These are phyloP conservation scores for Plasmodium reichenowi DNA, from an alignment of 169 alveolate species.

Conservation along the genomic window DNA sequence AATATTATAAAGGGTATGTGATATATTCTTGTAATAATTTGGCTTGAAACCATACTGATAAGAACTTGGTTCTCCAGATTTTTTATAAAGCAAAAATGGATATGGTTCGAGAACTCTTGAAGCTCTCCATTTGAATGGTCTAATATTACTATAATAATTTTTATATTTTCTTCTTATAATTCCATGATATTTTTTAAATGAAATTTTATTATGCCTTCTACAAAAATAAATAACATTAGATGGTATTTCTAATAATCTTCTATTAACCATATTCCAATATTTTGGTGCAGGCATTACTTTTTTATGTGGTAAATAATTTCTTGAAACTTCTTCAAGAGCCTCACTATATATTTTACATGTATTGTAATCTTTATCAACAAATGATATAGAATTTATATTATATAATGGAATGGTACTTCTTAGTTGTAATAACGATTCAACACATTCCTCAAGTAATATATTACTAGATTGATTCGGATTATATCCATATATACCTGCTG, in stretches of 20 bases:
- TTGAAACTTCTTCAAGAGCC: conserved; percentile 52
- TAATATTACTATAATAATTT: conserved; percentile 76
- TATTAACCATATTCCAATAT: conserved; percentile 65
- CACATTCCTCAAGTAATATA: conserved; percentile 51
- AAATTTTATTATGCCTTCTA: conserved; percentile 59
- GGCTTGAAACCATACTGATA: conserved; percentile 53
- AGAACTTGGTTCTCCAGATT: conserved; percentile 63
- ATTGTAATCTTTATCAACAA: conserved; percentile 65
- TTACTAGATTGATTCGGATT: conserved; percentile 26
- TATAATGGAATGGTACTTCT: conserved; percentile 51
- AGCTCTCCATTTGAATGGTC: conserved; percentile 78
- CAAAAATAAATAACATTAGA: conserved; percentile 71
- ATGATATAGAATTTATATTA: conserved; percentile 54
- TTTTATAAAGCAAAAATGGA: conserved; percentile 68
- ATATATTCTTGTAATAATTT: conserved; percentile 62
- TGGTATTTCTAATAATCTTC: conserved; percentile 68
- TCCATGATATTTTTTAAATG: conserved; percentile 78
- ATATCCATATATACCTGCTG: conserved; percentile 76
- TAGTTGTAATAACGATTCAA: conserved; percentile 51
- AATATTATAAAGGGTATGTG: conserved; percentile 68
- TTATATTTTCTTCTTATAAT: conserved; percentile 65
- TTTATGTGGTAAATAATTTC: conserved; percentile 69
- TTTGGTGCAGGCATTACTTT: conserved; percentile 73
- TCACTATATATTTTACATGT: conserved; percentile 73
- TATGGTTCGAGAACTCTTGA: conserved; percentile 77